Evolutionary conservation across 148 eudicot genomes (phyloP).

Genomic region (Rhododendron mucronatum): DNA sequence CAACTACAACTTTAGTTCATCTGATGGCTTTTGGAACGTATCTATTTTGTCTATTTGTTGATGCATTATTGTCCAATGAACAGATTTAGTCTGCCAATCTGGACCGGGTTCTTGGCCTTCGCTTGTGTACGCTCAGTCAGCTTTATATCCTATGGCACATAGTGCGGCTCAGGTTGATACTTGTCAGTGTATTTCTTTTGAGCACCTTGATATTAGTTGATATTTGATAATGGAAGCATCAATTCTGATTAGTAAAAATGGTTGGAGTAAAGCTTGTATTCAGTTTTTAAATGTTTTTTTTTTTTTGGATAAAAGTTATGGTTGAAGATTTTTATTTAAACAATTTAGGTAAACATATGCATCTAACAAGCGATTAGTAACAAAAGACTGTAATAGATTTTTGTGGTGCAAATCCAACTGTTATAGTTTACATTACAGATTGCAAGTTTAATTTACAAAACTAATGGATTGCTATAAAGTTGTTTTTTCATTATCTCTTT

Average conservation of each 20-base stretch:
- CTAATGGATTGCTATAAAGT: not conserved
- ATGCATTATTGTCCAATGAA: slow-evolving; percentile 13
- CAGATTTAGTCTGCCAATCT: slow-evolving; percentile 97
- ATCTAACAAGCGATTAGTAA: not conserved
- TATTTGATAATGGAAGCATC: not conserved
- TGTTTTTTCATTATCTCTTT: not conserved
- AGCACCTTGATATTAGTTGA: not conserved
- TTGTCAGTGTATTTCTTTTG: slow-evolving; percentile 4
- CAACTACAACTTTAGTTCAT: slow-evolving; percentile 4
- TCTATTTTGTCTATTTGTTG: slow-evolving; percentile 4
- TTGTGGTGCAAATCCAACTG: not conserved
- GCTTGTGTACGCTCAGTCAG: slow-evolving; percentile 75
- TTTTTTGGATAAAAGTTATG: not conserved
- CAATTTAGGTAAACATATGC: not conserved
- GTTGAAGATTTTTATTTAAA: slow-evolving; percentile 5
- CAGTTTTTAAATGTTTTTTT: not conserved
- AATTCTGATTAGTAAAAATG: not conserved
- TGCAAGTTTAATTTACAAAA: not conserved
- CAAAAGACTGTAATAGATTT: not conserved
- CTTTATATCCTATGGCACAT: slow-evolving; percentile 92
- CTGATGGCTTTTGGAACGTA: not conserved
- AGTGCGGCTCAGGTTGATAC: slow-evolving; percentile 89
- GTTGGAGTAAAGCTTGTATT: not conserved
- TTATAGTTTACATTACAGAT: not conserved
- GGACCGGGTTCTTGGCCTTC: slow-evolving; percentile 99